A percentile compares a stretch with the other conserved stretches of the same genome.
phyloP scores from a whole-genome alignment of 345 rosid genomes.

The Cochlearia excelsa region DNA sequence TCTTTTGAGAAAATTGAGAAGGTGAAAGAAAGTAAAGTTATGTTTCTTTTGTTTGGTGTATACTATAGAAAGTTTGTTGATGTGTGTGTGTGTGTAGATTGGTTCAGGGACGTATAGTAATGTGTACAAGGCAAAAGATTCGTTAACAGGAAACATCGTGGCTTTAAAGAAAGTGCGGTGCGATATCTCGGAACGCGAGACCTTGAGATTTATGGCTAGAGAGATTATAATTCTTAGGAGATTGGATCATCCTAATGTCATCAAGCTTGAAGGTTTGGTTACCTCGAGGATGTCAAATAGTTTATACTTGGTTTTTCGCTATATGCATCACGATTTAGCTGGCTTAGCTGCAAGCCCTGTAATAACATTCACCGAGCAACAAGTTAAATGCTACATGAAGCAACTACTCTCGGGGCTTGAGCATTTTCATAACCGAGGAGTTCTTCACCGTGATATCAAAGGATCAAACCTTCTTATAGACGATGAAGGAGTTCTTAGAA shows the following conservation, averaged over 20 bases:
- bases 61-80: neutral
- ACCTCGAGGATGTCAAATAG: constrained; percentile 10
- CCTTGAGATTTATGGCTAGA: neutral
- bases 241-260: constrained; percentile 13
- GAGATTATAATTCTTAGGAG: constrained; percentile 12
- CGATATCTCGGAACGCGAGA: neutral
- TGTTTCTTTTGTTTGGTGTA: neutral
- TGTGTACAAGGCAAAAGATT: constrained; percentile 40
- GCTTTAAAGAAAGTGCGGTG: constrained; percentile 18
- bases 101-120: constrained; percentile 18
- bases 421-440: constrained; percentile 16
- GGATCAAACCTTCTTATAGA: too few species aligned
- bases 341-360: neutral
- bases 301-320: constrained; percentile 12
- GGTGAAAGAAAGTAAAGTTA: neutral
- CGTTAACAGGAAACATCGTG: constrained; percentile 6
- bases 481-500: too few species aligned
- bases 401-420: constrained; percentile 14
- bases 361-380: too few species aligned
- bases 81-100: neutral
- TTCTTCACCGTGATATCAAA: too few species aligned
- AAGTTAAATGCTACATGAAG: constrained; percentile 19
- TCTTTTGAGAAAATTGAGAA: constrained; percentile 15
- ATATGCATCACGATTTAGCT: constrained; percentile 12
- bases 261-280: neutral